Evolutionary conservation across 768 basidiomycete species (phyloP).

Genomic region (Suillus fuscotomentosus): DNA sequence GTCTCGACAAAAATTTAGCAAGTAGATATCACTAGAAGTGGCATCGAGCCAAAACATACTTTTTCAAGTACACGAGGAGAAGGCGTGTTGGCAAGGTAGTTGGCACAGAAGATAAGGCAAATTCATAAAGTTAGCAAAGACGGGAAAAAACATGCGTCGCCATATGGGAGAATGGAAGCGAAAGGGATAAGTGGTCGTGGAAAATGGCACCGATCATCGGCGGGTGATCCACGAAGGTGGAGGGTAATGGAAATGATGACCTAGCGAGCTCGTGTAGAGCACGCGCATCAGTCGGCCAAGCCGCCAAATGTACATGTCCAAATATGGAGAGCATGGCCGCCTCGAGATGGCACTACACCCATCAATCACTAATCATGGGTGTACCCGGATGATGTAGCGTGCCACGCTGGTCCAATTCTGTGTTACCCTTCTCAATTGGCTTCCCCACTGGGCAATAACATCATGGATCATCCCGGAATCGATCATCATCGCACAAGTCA

Average conservation of each 20-base stretch:
- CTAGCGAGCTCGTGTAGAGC: constrained; percentile 16
- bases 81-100: background rate
- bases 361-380: constrained; percentile 25
- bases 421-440: background rate
- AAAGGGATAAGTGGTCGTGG: constrained; percentile 2
- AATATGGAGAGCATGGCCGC: constrained; percentile 20
- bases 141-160: background rate
- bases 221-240: constrained; percentile 4
- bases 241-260: constrained; percentile 13
- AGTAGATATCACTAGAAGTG: background rate
- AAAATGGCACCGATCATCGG: constrained; percentile 4
- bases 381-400: background rate
- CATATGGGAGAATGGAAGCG: constrained; percentile 4
- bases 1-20: background rate
- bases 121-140: constrained; percentile 1
- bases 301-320: constrained; percentile 10
- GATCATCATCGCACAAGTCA: constrained; percentile 2
- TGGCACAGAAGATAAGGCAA: background rate
- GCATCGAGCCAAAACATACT: constrained; percentile 1
- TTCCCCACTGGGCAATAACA: background rate
- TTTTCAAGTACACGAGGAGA: background rate
- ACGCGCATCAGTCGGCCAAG: constrained; percentile 15
- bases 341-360: constrained; percentile 20
- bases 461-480: background rate
- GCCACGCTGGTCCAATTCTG: background rate